Percentiles rank a stretch among this genome's conserved stretches.
phyloP scores from a whole-genome alignment of 768 basidiomycete genomes.

The Termitomyces heimii region DNA sequence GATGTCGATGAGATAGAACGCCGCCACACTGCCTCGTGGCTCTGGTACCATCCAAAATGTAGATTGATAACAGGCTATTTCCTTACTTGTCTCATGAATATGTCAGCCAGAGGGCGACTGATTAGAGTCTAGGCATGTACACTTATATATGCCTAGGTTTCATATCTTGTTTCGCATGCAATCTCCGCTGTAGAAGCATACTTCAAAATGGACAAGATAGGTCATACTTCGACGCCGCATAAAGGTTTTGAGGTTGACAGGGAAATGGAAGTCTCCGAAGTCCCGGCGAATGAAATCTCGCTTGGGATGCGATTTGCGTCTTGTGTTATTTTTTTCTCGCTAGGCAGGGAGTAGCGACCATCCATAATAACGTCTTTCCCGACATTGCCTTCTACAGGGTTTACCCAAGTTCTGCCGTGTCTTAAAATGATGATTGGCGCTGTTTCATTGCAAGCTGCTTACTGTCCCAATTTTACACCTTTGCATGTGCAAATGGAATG shows the following conservation, averaged over 20 bases:
- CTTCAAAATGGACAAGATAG: background rate
- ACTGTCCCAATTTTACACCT: background rate
- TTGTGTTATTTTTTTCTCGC: background rate
- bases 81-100: background rate
- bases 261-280: background rate
- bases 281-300: background rate
- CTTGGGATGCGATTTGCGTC: background rate
- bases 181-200: background rate
- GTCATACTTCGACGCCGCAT: background rate
- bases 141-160: no score
- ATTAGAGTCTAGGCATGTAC: background rate
- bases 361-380: background rate
- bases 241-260: background rate
- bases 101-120: background rate
- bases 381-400: background rate
- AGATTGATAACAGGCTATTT: background rate
- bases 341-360: background rate
- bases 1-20: background rate
- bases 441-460: background rate
- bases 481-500: background rate
- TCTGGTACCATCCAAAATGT: background rate
- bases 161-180: background rate
- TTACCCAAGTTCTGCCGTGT: background rate
- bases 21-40: background rate
- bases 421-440: background rate